A percentile compares a stretch with the other conserved stretches of the same genome.
Evolutionary conservation across 495 filamentous ascomycete genomes (phyloP).

Genomic region (Immersiella caudata): DNA sequence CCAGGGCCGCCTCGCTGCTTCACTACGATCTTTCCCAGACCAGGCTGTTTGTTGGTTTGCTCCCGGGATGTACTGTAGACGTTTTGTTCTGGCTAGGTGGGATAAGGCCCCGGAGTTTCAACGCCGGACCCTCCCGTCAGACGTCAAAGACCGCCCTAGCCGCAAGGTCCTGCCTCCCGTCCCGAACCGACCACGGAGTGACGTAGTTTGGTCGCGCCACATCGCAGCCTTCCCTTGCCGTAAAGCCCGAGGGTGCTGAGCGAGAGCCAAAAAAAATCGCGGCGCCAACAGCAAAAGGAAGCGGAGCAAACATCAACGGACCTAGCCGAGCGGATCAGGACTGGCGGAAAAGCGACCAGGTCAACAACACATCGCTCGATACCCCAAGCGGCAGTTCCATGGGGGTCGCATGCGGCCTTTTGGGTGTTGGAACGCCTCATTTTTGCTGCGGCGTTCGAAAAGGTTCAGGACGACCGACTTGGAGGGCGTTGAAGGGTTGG

Average conservation of each 20-base stretch:
- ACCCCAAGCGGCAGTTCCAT: neutral
- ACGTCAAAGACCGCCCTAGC: neutral
- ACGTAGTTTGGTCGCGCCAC: conserved; percentile 2
- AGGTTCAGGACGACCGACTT: neutral
- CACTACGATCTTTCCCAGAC: neutral
- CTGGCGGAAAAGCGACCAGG: neutral
- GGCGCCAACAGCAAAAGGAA: neutral
- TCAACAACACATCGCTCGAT: neutral
- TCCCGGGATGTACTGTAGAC: neutral
- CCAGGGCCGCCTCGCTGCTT: neutral
- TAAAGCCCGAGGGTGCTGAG: too few relatives aligned
- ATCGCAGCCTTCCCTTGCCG: neutral
- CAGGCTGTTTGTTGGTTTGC: neutral
- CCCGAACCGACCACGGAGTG: neutral
- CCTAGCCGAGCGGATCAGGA: neutral
- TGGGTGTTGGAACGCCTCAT: neutral
- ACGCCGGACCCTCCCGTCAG: neutral
- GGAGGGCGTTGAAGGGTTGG: conserved; percentile 14
- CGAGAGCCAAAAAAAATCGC: neutral
- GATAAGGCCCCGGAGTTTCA: neutral
- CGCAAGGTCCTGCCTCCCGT: neutral
- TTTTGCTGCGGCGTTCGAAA: conserved; percentile 2
- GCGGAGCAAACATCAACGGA: neutral
- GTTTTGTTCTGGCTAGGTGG: neutral
- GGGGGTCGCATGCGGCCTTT: neutral